phyloP scores from a whole-genome alignment of 495 filamentous ascomycete genomes.

The Podospora conica region DNA sequence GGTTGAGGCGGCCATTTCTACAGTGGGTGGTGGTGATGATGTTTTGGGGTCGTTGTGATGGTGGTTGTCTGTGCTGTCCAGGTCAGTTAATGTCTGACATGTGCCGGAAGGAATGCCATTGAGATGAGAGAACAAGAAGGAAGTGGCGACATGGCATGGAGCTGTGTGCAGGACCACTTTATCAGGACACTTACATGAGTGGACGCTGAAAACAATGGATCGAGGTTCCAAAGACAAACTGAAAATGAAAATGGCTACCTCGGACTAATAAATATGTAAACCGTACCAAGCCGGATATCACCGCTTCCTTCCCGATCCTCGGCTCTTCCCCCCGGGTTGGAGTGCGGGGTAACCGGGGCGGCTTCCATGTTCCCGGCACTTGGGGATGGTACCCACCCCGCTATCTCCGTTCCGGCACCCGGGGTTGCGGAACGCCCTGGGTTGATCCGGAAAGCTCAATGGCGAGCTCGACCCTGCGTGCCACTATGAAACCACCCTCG shows the following conservation, averaged over 20 bases:
- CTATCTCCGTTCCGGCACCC: background rate
- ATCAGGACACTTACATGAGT: background rate
- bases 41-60: background rate
- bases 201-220: background rate
- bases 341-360: background rate
- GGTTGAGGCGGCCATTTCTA: slow-evolving; percentile 23
- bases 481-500: background rate
- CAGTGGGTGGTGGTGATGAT: background rate
- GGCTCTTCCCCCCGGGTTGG: background rate
- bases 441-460: too few species aligned
- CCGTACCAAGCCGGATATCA: background rate
- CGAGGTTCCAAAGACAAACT: background rate
- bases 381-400: background rate
- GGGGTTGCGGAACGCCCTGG: background rate
- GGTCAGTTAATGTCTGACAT: background rate
- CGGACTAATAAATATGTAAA: background rate
- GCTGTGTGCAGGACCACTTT: background rate
- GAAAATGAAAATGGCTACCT: background rate
- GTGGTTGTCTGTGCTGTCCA: background rate
- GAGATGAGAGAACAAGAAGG: background rate
- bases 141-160: background rate
- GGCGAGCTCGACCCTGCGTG: too few species aligned
- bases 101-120: background rate
- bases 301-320: background rate
- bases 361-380: background rate